A percentile compares a stretch with the other conserved stretches of the same genome.
Conservation (phyloP, 371 early-diverging fungal genomes). For the Quaeritorhiza haematococci region DNA sequence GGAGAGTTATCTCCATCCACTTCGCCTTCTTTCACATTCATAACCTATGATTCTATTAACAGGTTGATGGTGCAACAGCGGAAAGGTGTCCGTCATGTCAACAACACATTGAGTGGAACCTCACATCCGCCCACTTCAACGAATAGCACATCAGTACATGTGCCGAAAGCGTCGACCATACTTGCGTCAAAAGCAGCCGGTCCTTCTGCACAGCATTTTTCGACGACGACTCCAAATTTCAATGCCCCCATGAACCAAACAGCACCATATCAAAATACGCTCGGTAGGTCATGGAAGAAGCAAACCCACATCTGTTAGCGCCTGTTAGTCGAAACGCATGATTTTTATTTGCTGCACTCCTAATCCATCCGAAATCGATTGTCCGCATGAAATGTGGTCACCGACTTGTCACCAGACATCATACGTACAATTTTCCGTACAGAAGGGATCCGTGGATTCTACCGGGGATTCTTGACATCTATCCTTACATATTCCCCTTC, state of each 20-base stretch:
- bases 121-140: neutral
- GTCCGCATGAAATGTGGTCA: neutral
- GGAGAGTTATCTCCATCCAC: neutral
- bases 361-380: neutral
- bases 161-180: neutral
- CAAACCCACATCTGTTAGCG: neutral
- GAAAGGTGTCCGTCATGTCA: neutral
- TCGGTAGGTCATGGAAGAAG: too few species aligned
- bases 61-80: neutral
- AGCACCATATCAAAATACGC: too few species aligned
- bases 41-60: neutral
- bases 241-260: too few species aligned
- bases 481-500: conserved; percentile 19
- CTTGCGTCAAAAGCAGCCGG: neutral
- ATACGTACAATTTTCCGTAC: conserved; percentile 8
- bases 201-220: neutral
- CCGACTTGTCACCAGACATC: neutral
- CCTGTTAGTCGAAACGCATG: neutral
- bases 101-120: neutral
- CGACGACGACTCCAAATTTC: neutral
- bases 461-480: conserved; percentile 16
- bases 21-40: neutral
- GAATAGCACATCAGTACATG: neutral
- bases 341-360: neutral
- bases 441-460: conserved; percentile 18